Evolutionary conservation across 495 filamentous ascomycete genomes (phyloP).

Genomic region (Talaromyces trachyspermus): DNA sequence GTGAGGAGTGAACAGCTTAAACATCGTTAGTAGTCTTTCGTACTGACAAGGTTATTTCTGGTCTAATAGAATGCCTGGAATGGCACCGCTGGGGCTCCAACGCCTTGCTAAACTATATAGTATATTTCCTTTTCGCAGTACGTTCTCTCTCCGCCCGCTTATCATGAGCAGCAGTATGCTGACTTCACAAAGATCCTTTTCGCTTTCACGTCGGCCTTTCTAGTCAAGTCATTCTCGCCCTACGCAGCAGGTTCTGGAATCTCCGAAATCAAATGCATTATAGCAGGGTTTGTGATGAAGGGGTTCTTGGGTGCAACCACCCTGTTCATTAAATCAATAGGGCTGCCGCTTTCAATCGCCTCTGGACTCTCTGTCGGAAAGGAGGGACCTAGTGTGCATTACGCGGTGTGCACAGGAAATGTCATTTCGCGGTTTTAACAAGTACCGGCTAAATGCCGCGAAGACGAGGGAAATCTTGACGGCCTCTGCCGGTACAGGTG

Average conservation of each 20-base stretch:
- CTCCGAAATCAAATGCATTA: slow-evolving; percentile 99
- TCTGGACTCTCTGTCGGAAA: slow-evolving; percentile 95
- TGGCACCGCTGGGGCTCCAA: slow-evolving; percentile 87
- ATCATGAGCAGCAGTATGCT: slow-evolving; percentile 3
- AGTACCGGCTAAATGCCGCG: slow-evolving; percentile 86
- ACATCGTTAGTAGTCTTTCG: no score
- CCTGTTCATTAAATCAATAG: slow-evolving; percentile 87
- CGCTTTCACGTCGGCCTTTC: slow-evolving; percentile 68
- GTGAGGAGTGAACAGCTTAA: no score
- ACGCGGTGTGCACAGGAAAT: slow-evolving; percentile 95
- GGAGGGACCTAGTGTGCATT: slow-evolving; percentile 96
- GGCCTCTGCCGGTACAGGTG: slow-evolving; percentile 89
- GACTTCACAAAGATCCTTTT: slow-evolving; percentile 57
- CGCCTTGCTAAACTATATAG: slow-evolving; percentile 71
- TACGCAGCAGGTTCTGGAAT: slow-evolving; percentile 97
- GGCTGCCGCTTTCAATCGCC: slow-evolving; percentile 84
- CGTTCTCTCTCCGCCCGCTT: slow-evolving; percentile 10
- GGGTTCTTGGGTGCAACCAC: slow-evolving; percentile 93
- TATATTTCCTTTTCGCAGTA: slow-evolving; percentile 89
- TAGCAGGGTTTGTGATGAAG: slow-evolving; percentile 99
- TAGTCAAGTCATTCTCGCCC: slow-evolving; percentile 91
- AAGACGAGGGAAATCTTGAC: slow-evolving; percentile 94
- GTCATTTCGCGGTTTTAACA: slow-evolving; percentile 89
- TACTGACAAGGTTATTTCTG: slow-evolving; percentile 17
- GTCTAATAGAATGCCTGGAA: slow-evolving; percentile 63